phyloP scores from a whole-genome alignment of 192 early-diverging fungal species.

The Rhizoclosmatium globosum region DNA sequence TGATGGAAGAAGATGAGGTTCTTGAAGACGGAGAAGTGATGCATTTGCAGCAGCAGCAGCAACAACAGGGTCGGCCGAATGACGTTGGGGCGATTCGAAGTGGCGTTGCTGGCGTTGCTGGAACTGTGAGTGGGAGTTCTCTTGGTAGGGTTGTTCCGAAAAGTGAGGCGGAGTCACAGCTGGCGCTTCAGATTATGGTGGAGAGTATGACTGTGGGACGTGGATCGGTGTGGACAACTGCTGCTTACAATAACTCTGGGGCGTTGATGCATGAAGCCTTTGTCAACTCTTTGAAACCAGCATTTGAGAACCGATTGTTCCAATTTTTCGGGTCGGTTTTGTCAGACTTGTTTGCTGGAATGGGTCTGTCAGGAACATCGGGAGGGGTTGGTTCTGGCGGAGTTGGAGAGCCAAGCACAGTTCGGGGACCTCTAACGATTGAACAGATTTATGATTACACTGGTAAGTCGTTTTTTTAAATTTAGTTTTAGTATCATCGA shows the following conservation, averaged over 20 bases:
- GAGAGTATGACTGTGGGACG: slow-evolving; percentile 28
- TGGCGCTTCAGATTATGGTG: slow-evolving; percentile 23
- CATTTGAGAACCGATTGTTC: slow-evolving; percentile 20
- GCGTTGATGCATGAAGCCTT: neutral
- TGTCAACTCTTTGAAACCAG: slow-evolving; percentile 3
- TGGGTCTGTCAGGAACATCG: neutral
- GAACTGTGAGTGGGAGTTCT: neutral
- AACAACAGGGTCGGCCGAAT: neutral
- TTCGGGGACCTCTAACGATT: slow-evolving; percentile 33
- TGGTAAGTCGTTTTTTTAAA: slow-evolving; percentile 15
- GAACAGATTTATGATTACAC: slow-evolving; percentile 34
- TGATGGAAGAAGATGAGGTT: slow-evolving; percentile 13
- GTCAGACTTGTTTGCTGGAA: slow-evolving; percentile 11
- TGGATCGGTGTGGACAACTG: neutral
- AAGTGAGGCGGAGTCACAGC: neutral
- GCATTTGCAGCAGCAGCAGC: neutral
- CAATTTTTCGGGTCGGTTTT: slow-evolving; percentile 13
- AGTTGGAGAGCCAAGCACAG: neutral
- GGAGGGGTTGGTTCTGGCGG: neutral
- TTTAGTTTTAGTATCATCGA: neutral
- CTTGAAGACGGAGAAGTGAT: slow-evolving; percentile 17
- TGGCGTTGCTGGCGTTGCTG: neutral
- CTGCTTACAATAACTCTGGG: neutral
- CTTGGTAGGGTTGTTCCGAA: neutral
- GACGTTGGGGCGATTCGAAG: neutral